phyloP scores from a whole-genome alignment of 805 yeast species.

The Candida maesae region DNA sequence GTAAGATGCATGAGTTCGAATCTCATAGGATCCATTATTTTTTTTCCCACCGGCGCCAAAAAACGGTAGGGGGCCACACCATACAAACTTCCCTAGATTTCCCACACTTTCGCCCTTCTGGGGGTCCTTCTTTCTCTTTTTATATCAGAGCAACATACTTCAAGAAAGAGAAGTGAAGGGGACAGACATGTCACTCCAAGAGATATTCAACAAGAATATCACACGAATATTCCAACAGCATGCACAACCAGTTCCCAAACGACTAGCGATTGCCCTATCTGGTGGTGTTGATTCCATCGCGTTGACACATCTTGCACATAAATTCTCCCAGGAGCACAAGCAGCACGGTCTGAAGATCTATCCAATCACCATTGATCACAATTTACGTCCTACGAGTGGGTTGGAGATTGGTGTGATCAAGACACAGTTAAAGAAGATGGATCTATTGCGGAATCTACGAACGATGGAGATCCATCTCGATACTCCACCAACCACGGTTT shows the following conservation, averaged over 20 bases:
- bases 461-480: slow-evolving; percentile 26
- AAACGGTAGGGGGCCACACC: neutral
- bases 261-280: slow-evolving; percentile 56
- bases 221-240: slow-evolving; percentile 9
- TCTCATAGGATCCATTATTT: slow-evolving; percentile 23
- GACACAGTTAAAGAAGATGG: slow-evolving; percentile 15
- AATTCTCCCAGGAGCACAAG: slow-evolving; percentile 29
- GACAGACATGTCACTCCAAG: slow-evolving; percentile 2
- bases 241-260: slow-evolving; percentile 22
- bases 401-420: slow-evolving; percentile 25
- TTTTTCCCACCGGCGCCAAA: slow-evolving; percentile 1
- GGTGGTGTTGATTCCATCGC: slow-evolving; percentile 87
- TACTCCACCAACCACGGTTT: slow-evolving; percentile 4
- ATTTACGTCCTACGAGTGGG: slow-evolving; percentile 38
- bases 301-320: slow-evolving; percentile 46
- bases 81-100: neutral
- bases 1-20: slow-evolving; percentile 24
- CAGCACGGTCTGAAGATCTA: slow-evolving; percentile 32
- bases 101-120: too few relatives aligned
- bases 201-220: slow-evolving; percentile 5
- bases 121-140: too few relatives aligned
- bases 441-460: slow-evolving; percentile 25
- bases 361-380: slow-evolving; percentile 69
- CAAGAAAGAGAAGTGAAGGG: too few relatives aligned
- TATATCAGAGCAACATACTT: too few relatives aligned